These are phyloP conservation scores for Blastomyces percursus DNA, from an alignment of 2,329 filamentous ascomycete species.

Conservation along the genomic window DNA sequence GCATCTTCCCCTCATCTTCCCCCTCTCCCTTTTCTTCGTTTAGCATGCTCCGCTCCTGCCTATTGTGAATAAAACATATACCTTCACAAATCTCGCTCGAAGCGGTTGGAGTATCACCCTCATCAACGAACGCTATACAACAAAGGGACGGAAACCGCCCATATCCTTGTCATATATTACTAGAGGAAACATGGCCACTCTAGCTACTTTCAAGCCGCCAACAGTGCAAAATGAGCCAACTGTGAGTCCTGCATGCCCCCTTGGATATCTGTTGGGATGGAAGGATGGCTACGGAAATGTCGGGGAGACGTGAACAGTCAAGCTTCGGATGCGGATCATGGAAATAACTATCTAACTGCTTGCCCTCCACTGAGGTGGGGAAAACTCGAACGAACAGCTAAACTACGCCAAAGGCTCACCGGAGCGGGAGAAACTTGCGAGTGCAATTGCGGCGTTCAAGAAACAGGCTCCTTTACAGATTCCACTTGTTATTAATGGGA, in stretches of 20 bases:
- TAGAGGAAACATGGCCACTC: constrained; percentile 37
- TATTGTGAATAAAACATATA: not conserved
- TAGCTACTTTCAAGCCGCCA: constrained; percentile 81
- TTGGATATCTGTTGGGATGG: not conserved
- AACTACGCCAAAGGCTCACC: constrained; percentile 76
- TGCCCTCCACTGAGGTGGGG: not conserved
- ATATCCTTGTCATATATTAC: not conserved
- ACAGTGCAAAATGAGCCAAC: constrained; percentile 90
- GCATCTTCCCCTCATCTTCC: not conserved
- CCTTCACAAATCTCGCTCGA: not conserved
- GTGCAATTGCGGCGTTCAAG: constrained; percentile 60
- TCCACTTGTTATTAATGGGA: constrained; percentile 72
- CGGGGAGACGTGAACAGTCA: not conserved
- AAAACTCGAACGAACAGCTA: constrained; percentile 46
- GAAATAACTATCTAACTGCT: not conserved
- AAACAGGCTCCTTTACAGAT: constrained; percentile 62
- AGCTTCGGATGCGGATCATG: not conserved
- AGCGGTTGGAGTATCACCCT: not conserved
- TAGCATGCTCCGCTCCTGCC: constrained; percentile 15
- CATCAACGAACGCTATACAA: not conserved
- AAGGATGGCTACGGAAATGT: not conserved
- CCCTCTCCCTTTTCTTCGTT: not conserved
- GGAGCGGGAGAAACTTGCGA: constrained; percentile 63
- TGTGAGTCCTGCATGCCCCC: constrained; percentile 44
- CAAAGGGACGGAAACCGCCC: not conserved